A percentile compares a stretch with the other conserved stretches of the same genome.
These are phyloP conservation scores for Brassica juncea DNA, from an alignment of 345 rosid genomes.

Conservation along the genomic window DNA sequence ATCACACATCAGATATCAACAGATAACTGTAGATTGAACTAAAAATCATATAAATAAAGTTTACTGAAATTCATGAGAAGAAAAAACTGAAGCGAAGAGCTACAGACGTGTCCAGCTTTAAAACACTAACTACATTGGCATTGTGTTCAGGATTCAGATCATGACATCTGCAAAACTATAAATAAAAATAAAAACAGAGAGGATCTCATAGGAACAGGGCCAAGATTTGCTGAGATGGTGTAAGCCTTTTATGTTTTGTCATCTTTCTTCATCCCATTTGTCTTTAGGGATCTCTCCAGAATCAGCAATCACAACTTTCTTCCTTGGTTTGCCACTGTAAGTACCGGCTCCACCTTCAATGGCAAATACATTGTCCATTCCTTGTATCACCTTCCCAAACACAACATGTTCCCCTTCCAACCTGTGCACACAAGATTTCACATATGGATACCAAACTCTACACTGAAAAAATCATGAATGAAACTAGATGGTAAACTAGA, in stretches of 20 bases:
- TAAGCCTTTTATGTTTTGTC: conserved; percentile 27
- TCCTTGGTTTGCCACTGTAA: conserved; percentile 88
- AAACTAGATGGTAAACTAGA: too few relatives aligned
- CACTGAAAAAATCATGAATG: background rate
- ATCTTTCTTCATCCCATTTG: conserved; percentile 85
- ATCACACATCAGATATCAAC: background rate
- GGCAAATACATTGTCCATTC: conserved; percentile 84
- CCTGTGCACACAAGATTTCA: conserved; percentile 44
- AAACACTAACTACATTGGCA: conserved; percentile 35
- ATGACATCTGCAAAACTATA: conserved; percentile 28
- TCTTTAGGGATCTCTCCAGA: conserved; percentile 82
- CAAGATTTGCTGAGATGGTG: conserved; percentile 13
- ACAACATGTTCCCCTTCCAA: conserved; percentile 97
- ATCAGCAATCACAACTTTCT: conserved; percentile 82
- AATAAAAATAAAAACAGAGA: background rate
- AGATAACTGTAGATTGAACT: background rate
- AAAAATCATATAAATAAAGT: conserved; percentile 19
- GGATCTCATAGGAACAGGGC: conserved; percentile 26
- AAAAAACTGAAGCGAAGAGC: conserved; percentile 4
- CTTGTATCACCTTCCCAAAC: conserved; percentile 89
- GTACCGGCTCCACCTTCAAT: conserved; percentile 99
- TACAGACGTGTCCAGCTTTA: conserved; percentile 22
- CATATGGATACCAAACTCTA: conserved; percentile 2
- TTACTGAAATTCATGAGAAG: background rate
- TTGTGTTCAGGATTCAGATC: conserved; percentile 10